Evolutionary conservation across 108 stramenopile species (phyloP), one percentile per base, ranked within the genome.

Genomic region (Cylindrotheca fusiformis): DNA sequence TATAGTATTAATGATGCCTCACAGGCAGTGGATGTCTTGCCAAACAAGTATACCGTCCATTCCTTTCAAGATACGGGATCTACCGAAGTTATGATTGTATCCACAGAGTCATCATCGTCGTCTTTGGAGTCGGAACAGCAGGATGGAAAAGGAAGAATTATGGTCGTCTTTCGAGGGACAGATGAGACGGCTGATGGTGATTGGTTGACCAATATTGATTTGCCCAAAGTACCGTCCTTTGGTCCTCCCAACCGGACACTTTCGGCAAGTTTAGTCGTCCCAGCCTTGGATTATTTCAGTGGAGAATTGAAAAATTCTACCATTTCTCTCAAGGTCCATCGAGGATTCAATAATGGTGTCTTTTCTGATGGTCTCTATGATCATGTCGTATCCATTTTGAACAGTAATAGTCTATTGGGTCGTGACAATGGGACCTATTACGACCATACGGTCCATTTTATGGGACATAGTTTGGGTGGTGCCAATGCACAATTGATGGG

Each of bases 381-480:
- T n/a, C 19, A 29, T 22, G 1, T 58, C 19, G 30, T 29, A 32
- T 19, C 27, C 2, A 3, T 58, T 29, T 31, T 58, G 29, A 51
- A 51, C 17, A 20, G 10, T 14, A 14, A 41, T 14, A 6, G 14
- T 10, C 36, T 41, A 14, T 41, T 41, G 36, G 36, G 36, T 10
- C 36, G 36, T 10, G 10, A 14, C 6, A 41, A 6, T 41, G 36
- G 6, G 36, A 10, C 6, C 14, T 41, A 41, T 14, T 41, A 41
- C 36, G 14, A 51, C n/a, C 19, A 12, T 1, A 51, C 4, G 28
- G 4, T 63, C 2, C 51, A 63, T 52, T 53, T 51, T 2, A 52
- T 32, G n/a, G 63, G 63, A 17, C 49, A 51, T 10, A 21, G 29
- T 23, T 22, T 63, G 3, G 63, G 63, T 27, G 63, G 63, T 29